Base-by-base conservation (phyloP, 257 asterid genomes). In the Plantago major region DNA sequence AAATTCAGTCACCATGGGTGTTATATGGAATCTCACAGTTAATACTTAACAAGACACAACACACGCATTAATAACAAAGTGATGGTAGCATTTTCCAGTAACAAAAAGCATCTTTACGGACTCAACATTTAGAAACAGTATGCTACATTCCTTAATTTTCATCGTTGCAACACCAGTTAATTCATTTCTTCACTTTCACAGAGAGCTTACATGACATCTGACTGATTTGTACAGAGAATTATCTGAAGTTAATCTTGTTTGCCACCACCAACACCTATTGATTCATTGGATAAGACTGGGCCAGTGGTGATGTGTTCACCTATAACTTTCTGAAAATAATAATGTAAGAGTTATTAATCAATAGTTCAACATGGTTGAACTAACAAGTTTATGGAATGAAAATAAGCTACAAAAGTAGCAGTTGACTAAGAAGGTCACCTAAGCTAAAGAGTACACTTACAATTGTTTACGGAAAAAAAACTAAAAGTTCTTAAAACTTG, bases 181-280 rank as follows among this genome's bases (percentile, higher is more conserved):
- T 55, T 19, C 57, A 52, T 19, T 10, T 49, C 50, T 48, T 46
- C 59, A 55, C 17, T 60, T 30, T 78, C 68, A 66, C 49, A 63
- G 42, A 68, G 46, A 54, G 40, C 15, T 62, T 28, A 72, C 64
- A 40, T 16, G 61, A 42, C 43, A 46, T 62, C 49, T 16, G 19
- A 68, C 42, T 64, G 47, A 69, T 65, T 50, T 52, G 50, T 54
- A 51, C 15, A 38, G 38, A 19, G 48, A 53, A 45, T 46, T 43
- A 50, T 60, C 66, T 54, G 52, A 44, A 67, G 42, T 74, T 64
- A 87, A 51, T 84, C 93, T 58, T 65, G 76, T 80, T 87, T 87
- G 76, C 46, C 54, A 46, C 75, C 76, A 60, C 73, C 83, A 40
- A 60, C 69, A 46, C 70, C 79, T 5, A 64, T 79, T 37, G 80